Conservation (phyloP, 2,329 filamentous ascomycete genomes). For the Pochonia chlamydosporia region DNA sequence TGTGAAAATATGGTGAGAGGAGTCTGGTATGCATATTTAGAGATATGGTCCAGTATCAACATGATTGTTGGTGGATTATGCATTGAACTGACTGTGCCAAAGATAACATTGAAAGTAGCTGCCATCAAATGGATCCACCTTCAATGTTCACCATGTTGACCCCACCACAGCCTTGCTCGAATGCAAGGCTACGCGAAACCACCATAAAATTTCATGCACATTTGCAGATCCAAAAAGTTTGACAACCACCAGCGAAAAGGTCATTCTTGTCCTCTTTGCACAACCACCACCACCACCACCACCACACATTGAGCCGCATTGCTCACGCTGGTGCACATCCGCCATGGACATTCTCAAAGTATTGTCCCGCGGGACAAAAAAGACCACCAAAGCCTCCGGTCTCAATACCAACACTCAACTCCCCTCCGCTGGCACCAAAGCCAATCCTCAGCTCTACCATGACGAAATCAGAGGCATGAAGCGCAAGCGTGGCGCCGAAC, state of each 20-base stretch:
- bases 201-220: conserved; percentile 13
- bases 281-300: not conserved
- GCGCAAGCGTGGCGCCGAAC: conserved; percentile 44
- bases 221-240: not conserved
- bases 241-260: too few species aligned
- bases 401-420: conserved; percentile 35
- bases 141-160: not conserved
- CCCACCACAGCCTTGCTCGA: conserved; percentile 17
- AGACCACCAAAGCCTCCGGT: conserved; percentile 32
- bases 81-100: too few species aligned
- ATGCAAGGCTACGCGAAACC: conserved; percentile 10
- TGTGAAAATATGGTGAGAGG: too few species aligned
- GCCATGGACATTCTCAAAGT: conserved; percentile 69
- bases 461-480: conserved; percentile 48
- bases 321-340: not conserved
- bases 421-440: conserved; percentile 57
- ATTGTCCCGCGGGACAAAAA: conserved; percentile 64
- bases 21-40: too few species aligned
- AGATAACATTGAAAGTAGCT: too few species aligned
- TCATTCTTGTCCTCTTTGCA: too few species aligned
- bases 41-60: too few species aligned
- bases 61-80: too few species aligned
- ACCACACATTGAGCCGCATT: not conserved
- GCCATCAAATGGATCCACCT: not conserved
- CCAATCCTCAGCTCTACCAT: conserved; percentile 66